A percentile compares a stretch with the other conserved stretches of the same genome.
Evolutionary conservation across 352 stramenopile species (phyloP).

Genomic region (Globisporangium nodosum): DNA sequence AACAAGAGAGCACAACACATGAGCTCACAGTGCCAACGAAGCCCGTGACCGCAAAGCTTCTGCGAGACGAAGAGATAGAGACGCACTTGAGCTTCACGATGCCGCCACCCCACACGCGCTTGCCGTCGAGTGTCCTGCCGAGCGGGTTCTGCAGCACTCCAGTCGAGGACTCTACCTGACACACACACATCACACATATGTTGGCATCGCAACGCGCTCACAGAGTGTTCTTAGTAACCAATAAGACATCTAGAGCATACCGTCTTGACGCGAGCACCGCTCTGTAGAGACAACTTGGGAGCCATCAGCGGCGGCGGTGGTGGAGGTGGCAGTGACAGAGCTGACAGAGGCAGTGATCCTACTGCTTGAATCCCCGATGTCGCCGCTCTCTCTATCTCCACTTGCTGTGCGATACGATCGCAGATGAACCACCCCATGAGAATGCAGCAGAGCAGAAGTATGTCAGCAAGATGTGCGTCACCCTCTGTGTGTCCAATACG

Average conservation of each 20-base stretch:
- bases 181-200: background rate
- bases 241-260: background rate
- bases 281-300: background rate
- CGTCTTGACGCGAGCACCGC: slow-evolving; percentile 5
- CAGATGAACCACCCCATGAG: too few species aligned
- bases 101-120: slow-evolving; percentile 56
- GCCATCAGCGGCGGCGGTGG: background rate
- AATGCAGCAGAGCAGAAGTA: background rate
- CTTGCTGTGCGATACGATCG: too few species aligned
- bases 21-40: background rate
- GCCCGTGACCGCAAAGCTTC: too few species aligned
- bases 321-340: background rate
- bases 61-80: background rate
- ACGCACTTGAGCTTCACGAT: slow-evolving; percentile 46
- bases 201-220: slow-evolving; percentile 1
- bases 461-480: background rate
- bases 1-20: background rate
- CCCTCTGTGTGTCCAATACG: background rate
- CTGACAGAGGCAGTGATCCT: background rate
- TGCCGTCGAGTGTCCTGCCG: slow-evolving; percentile 33
- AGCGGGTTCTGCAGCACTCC: slow-evolving; percentile 49
- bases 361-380: too few species aligned
- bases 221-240: background rate
- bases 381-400: too few species aligned
- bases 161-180: slow-evolving; percentile 21